Conservation (phyloP, 2,329 filamentous ascomycete genomes). For the Exophiala sideris region DNA sequence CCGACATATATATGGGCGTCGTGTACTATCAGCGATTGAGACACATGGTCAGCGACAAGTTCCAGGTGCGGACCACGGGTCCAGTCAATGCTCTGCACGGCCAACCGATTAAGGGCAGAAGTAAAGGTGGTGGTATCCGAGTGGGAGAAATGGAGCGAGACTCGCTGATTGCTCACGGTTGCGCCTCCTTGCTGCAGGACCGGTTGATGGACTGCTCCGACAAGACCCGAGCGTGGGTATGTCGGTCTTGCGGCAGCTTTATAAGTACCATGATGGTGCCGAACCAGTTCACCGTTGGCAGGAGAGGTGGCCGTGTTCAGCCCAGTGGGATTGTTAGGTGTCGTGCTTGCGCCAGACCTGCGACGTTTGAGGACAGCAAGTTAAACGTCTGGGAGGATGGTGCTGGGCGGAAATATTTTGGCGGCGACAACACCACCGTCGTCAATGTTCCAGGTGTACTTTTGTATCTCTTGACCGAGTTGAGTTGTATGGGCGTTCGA, state of each 20-base stretch:
- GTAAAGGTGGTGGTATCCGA: slow-evolving; percentile 95
- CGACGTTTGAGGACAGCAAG: slow-evolving; percentile 62
- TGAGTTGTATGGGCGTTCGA: slow-evolving; percentile 93
- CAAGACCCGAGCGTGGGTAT: slow-evolving; percentile 85
- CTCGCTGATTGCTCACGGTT: slow-evolving; percentile 88
- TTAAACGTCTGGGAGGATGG: slow-evolving; percentile 85
- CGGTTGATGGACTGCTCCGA: slow-evolving; percentile 96
- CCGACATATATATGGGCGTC: slow-evolving; percentile 93
- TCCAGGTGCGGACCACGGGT: slow-evolving; percentile 93
- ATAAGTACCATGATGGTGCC: slow-evolving; percentile 67
- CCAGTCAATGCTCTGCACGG: slow-evolving; percentile 86
- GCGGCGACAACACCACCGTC: slow-evolving; percentile 84
- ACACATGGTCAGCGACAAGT: slow-evolving; percentile 99
- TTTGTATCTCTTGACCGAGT: slow-evolving; percentile 84
- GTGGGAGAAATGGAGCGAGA: slow-evolving; percentile 99
- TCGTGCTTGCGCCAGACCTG: slow-evolving; percentile 69
- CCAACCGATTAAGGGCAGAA: slow-evolving; percentile 94
- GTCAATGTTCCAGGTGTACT: slow-evolving; percentile 85
- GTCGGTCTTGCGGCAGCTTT: slow-evolving; percentile 85
- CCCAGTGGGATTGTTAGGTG: slow-evolving; percentile 66
- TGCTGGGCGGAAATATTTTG: slow-evolving; percentile 75
- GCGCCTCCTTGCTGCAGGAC: slow-evolving; percentile 91
- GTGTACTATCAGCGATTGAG: slow-evolving; percentile 97
- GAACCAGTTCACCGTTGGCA: slow-evolving; percentile 24
- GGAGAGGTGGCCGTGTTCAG: slow-evolving; percentile 41